Evolutionary conservation across 2,329 filamentous ascomycete species (phyloP).

Genomic region (Penicillium janthinellum): DNA sequence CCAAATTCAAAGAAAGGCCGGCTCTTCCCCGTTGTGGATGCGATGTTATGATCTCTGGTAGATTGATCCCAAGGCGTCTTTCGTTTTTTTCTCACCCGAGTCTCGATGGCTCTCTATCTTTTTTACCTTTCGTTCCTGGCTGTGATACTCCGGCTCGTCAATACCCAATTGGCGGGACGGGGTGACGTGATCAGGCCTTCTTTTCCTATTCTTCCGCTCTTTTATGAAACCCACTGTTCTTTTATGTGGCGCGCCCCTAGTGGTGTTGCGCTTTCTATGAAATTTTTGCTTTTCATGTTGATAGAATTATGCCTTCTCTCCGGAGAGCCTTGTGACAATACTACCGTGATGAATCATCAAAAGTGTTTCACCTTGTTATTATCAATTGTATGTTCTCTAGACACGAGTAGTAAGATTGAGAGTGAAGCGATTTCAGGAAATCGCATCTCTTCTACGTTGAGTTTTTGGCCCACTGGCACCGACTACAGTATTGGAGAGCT

Average conservation of each 20-base stretch:
- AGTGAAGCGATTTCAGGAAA: too few species aligned
- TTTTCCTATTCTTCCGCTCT: conserved; percentile 21
- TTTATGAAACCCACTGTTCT: conserved; percentile 13
- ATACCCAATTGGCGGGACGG: not conserved
- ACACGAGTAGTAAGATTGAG: too few species aligned
- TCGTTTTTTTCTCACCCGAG: not conserved
- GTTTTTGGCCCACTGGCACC: too few species aligned
- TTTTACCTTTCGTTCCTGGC: conserved; percentile 20
- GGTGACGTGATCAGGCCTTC: not conserved
- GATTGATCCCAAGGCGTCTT: conserved; percentile 19
- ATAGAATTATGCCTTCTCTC: conserved; percentile 22
- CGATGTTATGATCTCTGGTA: conserved; percentile 24
- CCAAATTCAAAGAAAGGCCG: not conserved
- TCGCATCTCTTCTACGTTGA: too few species aligned
- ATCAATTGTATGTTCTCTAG: not conserved
- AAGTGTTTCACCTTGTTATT: not conserved
- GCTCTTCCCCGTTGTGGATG: not conserved
- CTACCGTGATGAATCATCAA: conserved; percentile 20
- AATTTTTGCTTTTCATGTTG: conserved; percentile 14
- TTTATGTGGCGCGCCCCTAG: conserved; percentile 19
- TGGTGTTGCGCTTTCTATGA: conserved; percentile 17
- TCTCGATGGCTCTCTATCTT: conserved; percentile 25
- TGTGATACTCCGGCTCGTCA: not conserved
- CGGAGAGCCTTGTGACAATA: conserved; percentile 26
- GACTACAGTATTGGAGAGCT: too few species aligned